Percentiles rank a stretch among this genome's conserved stretches.
Evolutionary conservation across 2,329 filamentous ascomycete genomes (phyloP).

Genomic region (Alternaria dauci): DNA sequence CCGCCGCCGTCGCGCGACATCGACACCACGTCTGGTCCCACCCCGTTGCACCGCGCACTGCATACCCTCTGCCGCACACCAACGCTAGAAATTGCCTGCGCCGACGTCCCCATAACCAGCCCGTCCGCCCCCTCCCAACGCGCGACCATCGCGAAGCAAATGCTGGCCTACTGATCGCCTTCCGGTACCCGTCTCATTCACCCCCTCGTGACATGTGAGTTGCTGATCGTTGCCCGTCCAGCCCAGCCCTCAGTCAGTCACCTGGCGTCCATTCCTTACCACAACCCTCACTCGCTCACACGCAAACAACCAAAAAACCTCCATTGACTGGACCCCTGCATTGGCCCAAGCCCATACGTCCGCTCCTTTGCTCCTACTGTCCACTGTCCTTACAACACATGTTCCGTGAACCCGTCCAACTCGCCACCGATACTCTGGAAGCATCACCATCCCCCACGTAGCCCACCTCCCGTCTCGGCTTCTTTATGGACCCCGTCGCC

Average conservation of each 20-base stretch:
- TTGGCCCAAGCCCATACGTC: constrained; percentile 39
- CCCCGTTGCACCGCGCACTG: constrained; percentile 30
- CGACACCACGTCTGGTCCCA: constrained; percentile 26
- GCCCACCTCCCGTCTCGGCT: constrained; percentile 18
- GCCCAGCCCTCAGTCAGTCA: constrained; percentile 46
- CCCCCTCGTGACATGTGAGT: constrained; percentile 20
- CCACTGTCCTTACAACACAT: constrained; percentile 42
- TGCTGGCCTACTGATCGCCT: constrained; percentile 44
- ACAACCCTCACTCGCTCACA: constrained; percentile 43
- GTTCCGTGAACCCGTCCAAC: constrained; percentile 28
- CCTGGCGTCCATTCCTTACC: constrained; percentile 55
- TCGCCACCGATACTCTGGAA: constrained; percentile 34
- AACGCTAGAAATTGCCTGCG: constrained; percentile 22
- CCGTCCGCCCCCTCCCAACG: constrained; percentile 20
- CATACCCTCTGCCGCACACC: constrained; percentile 14
- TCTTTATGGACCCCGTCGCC: constrained; percentile 41
- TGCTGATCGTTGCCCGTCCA: constrained; percentile 38
- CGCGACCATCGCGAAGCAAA: constrained; percentile 31
- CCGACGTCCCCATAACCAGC: constrained; percentile 20
- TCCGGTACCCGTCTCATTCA: constrained; percentile 35
- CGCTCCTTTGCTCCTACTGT: constrained; percentile 47
- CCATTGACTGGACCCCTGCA: constrained; percentile 50
- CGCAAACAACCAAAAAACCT: constrained; percentile 19
- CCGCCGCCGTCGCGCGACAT: constrained; percentile 22
- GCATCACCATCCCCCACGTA: constrained; percentile 27